Percentiles rank a stretch among this genome's conserved stretches.
Conservation (phyloP, 257 asterid genomes). For the Scutellaria minor region DNA sequence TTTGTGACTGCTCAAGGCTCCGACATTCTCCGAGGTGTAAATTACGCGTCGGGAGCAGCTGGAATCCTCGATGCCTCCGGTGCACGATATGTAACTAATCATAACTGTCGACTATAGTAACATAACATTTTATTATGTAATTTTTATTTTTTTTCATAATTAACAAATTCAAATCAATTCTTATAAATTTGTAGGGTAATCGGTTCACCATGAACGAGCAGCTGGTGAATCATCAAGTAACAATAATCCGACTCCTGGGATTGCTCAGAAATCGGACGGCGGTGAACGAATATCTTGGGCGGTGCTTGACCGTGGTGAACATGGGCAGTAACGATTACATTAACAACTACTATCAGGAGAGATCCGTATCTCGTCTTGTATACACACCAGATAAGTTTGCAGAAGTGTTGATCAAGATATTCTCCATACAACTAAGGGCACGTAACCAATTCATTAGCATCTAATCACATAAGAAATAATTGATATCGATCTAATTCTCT, state of each 20-base stretch:
- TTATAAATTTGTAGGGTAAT: conserved; percentile 33
- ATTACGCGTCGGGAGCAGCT: conserved; percentile 69
- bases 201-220: conserved; percentile 42
- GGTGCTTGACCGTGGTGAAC: conserved; percentile 55
- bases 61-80: conserved; percentile 65
- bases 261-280: conserved; percentile 16
- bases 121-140: not conserved
- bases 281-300: conserved; percentile 28
- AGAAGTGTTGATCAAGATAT: conserved; percentile 29
- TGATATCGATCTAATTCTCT: too few relatives aligned
- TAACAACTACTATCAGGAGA: conserved; percentile 48
- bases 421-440: conserved; percentile 40
- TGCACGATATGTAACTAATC: conserved; percentile 30
- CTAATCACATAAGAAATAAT: too few relatives aligned
- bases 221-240: conserved; percentile 37
- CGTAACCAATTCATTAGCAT: not conserved
- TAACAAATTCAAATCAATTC: not conserved
- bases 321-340: conserved; percentile 69
- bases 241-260: conserved; percentile 6
- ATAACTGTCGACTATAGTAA: not conserved
- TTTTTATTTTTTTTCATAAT: not conserved
- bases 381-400: conserved; percentile 51
- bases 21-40: conserved; percentile 49
- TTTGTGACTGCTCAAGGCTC: conserved; percentile 41
- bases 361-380: conserved; percentile 29